Evolutionary conservation across 164 flowering plant genomes (phyloP).

Genomic region (Liquidambar formosana): DNA sequence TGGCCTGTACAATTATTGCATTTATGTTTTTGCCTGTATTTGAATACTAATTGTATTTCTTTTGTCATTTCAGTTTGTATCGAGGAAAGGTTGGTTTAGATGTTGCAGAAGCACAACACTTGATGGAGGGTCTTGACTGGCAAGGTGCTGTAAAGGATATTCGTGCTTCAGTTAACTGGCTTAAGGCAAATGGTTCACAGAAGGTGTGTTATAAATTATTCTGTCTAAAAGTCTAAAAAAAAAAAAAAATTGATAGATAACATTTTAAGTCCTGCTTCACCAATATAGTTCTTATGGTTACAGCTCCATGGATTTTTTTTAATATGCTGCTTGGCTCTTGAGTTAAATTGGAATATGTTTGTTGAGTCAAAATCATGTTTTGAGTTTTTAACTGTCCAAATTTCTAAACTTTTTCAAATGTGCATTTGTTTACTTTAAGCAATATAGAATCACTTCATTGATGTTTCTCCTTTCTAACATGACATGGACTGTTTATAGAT

Average conservation of each 20-base stretch:
- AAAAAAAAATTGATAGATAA: neutral
- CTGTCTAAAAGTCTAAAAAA: neutral
- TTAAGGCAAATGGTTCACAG: slow-evolving; percentile 87
- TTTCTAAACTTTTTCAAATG: no score
- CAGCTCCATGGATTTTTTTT: no score
- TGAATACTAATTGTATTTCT: neutral
- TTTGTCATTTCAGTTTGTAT: slow-evolving; percentile 53
- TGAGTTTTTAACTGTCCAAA: no score
- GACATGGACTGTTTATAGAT: no score
- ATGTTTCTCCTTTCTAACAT: no score
- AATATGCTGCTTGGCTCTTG: no score
- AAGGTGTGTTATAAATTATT: slow-evolving; percentile 49
- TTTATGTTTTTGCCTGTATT: neutral
- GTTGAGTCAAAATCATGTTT: no score
- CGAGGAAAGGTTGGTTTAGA: slow-evolving; percentile 94
- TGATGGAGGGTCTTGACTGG: slow-evolving; percentile 95
- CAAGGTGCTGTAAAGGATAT: slow-evolving; percentile 96
- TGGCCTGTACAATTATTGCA: neutral
- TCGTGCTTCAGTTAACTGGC: slow-evolving; percentile 88
- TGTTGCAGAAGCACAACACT: slow-evolving; percentile 94
- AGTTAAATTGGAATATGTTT: no score
- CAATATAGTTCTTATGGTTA: no score
- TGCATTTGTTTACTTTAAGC: no score
- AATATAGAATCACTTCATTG: no score
- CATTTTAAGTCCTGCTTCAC: neutral